These are phyloP conservation scores for Backusella macrospora DNA, from an alignment of 192 early-diverging fungal species.

Conservation along the genomic window DNA sequence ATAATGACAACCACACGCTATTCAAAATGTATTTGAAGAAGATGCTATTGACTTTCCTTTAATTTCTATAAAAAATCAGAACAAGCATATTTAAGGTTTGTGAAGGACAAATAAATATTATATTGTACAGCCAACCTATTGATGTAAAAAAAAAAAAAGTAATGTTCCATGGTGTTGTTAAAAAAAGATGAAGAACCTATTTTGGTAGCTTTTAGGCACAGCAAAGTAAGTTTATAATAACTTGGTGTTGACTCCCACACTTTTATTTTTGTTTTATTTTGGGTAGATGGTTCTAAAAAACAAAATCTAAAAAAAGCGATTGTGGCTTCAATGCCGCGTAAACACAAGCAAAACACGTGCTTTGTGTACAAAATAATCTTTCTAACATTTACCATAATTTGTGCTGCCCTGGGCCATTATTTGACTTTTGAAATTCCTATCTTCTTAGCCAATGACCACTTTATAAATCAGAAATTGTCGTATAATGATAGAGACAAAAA, in stretches of 20 bases:
- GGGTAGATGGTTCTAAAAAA: not conserved
- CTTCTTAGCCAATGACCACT: not conserved
- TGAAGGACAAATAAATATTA: constrained; percentile 5
- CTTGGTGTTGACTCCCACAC: not conserved
- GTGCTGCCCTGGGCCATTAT: not conserved
- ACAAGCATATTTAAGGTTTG: not conserved
- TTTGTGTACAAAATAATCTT: not conserved
- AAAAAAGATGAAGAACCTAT: constrained; percentile 8
- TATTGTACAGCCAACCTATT: not conserved
- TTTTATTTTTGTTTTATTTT: not conserved
- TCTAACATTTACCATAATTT: not conserved
- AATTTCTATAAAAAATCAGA: not conserved
- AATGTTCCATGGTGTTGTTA: not conserved
- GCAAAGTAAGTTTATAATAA: not conserved
- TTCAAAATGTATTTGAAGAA: not conserved
- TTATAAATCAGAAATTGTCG: not conserved
- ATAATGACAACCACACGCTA: not conserved
- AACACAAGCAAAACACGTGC: not conserved
- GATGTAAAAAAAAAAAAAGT: constrained; percentile 6
- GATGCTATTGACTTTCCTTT: not conserved
- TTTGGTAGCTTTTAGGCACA: not conserved
- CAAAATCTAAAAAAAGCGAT: not conserved
- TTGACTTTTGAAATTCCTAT: not conserved
- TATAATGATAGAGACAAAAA: not conserved
- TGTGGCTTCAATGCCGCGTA: constrained; percentile 5